Evolutionary conservation across 2,329 filamentous ascomycete species (phyloP).

Genomic region (Ophiostoma piceae): DNA sequence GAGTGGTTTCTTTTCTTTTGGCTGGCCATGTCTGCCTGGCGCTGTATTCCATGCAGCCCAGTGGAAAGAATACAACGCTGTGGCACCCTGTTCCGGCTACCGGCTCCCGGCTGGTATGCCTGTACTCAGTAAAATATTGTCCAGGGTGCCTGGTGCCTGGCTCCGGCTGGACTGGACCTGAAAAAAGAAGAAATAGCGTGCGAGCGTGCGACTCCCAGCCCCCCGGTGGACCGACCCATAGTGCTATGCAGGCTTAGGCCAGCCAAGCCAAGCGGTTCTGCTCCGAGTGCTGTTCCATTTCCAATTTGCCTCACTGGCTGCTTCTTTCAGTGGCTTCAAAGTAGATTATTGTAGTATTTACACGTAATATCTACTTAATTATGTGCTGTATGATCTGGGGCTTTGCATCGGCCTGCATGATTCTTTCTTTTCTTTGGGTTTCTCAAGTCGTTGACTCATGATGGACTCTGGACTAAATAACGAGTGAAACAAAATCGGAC

Average conservation of each 20-base stretch:
- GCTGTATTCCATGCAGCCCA: background rate
- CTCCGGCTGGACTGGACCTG: background rate
- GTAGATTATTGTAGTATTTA: background rate
- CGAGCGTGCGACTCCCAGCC: background rate
- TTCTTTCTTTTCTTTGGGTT: background rate
- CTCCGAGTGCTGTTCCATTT: background rate
- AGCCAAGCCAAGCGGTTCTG: background rate
- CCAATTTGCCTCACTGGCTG: slow-evolving; percentile 2
- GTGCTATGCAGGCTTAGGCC: slow-evolving; percentile 1
- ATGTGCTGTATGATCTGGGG: background rate
- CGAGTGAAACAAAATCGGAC: background rate
- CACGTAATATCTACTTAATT: background rate
- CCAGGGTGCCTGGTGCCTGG: slow-evolving; percentile 6
- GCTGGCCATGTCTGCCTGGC: background rate
- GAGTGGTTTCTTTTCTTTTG: background rate
- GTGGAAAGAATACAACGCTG: background rate
- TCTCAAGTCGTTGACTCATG: background rate
- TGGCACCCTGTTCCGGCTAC: background rate
- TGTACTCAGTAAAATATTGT: background rate
- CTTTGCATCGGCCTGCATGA: background rate
- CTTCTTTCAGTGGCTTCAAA: background rate
- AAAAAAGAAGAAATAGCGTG: background rate
- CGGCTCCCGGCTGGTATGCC: background rate
- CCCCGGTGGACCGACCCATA: slow-evolving; percentile 4
- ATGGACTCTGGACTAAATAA: background rate